These are phyloP conservation scores for Kodamaea arcana DNA, from an alignment of 1,139 yeast genomes.

Conservation along the genomic window DNA sequence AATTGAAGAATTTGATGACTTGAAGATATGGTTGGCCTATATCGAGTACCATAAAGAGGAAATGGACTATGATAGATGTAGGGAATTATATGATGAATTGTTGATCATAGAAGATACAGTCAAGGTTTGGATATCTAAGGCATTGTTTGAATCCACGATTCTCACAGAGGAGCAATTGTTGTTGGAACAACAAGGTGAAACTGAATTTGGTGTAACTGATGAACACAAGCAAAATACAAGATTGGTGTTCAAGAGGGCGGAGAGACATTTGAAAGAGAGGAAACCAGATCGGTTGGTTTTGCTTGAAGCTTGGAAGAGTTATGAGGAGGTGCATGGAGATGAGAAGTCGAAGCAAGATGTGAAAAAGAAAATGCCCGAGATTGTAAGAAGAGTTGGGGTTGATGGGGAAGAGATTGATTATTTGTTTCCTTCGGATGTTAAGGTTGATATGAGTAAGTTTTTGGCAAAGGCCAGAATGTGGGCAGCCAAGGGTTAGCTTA, in stretches of 20 bases:
- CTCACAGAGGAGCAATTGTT: conserved; percentile 54
- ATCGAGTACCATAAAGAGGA: conserved; percentile 61
- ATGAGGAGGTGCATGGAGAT: conserved; percentile 64
- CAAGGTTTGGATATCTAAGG: conserved; percentile 61
- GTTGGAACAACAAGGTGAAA: conserved; percentile 29
- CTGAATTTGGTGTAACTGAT: conserved; percentile 50
- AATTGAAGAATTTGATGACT: conserved; percentile 1
- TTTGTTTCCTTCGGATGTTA: conserved; percentile 61
- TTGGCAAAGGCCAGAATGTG: conserved; percentile 64
- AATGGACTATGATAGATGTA: conserved; percentile 52
- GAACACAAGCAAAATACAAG: conserved; percentile 53
- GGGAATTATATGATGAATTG: conserved; percentile 47
- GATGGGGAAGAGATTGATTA: conserved; percentile 56
- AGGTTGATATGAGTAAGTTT: conserved; percentile 44
- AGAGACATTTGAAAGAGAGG: conserved; percentile 38
- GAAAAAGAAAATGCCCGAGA: conserved; percentile 51
- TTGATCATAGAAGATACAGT: conserved; percentile 28
- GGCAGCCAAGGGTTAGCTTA: too few species aligned
- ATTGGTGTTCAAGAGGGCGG: conserved; percentile 52
- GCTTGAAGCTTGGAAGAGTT: conserved; percentile 61
- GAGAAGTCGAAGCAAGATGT: conserved; percentile 32
- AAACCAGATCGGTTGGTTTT: conserved; percentile 49
- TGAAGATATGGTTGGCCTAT: conserved; percentile 20
- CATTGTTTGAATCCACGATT: conserved; percentile 66
- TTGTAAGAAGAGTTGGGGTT: conserved; percentile 44